phyloP scores from a whole-genome alignment of 805 yeast species.

The Saccharomycopsis fodiens region DNA sequence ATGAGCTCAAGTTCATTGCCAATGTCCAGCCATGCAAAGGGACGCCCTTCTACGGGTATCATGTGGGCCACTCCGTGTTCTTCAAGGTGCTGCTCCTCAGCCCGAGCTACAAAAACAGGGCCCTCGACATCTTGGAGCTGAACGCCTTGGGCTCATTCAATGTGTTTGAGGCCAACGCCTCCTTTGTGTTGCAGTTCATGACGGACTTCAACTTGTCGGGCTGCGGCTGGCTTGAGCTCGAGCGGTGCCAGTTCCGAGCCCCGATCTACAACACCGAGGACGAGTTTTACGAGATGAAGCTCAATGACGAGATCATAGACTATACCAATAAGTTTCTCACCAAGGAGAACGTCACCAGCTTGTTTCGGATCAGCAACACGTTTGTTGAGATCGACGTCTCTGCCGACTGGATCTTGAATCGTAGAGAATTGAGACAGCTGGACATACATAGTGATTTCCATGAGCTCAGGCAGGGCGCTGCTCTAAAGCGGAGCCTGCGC shows the following conservation, averaged over 20 bases:
- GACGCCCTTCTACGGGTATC: slow-evolving; percentile 78
- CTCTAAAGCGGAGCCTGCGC: slow-evolving; percentile 20
- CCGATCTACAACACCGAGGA: slow-evolving; percentile 36
- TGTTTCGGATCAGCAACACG: slow-evolving; percentile 51
- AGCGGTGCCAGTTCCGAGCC: slow-evolving; percentile 38
- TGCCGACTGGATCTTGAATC: slow-evolving; percentile 54
- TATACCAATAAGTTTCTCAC: slow-evolving; percentile 12
- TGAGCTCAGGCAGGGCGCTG: slow-evolving; percentile 25
- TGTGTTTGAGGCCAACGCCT: slow-evolving; percentile 71
- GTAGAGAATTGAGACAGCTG: slow-evolving; percentile 36
- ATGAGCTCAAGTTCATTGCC: slow-evolving; percentile 36
- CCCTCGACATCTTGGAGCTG: slow-evolving; percentile 40
- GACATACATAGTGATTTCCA: slow-evolving; percentile 44
- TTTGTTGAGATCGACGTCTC: slow-evolving; percentile 65
- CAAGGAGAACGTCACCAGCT: slow-evolving; percentile 20
- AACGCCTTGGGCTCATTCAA: slow-evolving; percentile 25
- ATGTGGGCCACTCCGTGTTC: slow-evolving; percentile 53
- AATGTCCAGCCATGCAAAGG: slow-evolving; percentile 62
- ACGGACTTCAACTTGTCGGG: slow-evolving; percentile 81
- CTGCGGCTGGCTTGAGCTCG: slow-evolving; percentile 64
- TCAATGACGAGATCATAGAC: slow-evolving; percentile 21
- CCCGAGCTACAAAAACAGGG: slow-evolving; percentile 49
- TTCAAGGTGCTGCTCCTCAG: slow-evolving; percentile 62
- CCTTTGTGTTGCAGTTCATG: slow-evolving; percentile 67
- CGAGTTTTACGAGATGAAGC: slow-evolving; percentile 11